phyloP scores from a whole-genome alignment of 352 stramenopile species.

The Stramenopiles sp. region DNA sequence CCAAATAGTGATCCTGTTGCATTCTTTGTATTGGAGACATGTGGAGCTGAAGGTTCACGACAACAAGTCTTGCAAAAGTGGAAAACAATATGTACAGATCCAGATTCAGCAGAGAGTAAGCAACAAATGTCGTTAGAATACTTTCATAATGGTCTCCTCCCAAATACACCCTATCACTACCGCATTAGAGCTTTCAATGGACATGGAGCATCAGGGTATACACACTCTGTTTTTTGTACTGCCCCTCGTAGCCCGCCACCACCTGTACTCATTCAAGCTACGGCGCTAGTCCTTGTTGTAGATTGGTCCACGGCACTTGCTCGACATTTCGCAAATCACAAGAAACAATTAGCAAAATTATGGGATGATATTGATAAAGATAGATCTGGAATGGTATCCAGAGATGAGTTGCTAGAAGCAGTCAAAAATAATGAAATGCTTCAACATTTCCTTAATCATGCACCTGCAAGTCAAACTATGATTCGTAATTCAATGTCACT shows the following conservation, averaged over 20 bases:
- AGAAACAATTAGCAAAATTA: too few relatives aligned
- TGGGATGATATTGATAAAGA: too few relatives aligned
- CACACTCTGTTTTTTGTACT: background rate
- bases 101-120: background rate
- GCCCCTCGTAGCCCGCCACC: background rate
- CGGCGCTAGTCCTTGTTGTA: too few relatives aligned
- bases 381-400: too few relatives aligned
- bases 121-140: background rate
- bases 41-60: slow-evolving; percentile 8
- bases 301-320: too few relatives aligned
- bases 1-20: background rate
- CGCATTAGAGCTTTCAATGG: slow-evolving; percentile 8
- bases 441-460: too few relatives aligned
- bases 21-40: slow-evolving; percentile 9
- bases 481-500: too few relatives aligned
- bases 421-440: too few relatives aligned
- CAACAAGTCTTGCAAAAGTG: slow-evolving; percentile 2
- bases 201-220: slow-evolving; percentile 1
- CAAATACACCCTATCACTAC: slow-evolving; percentile 5
- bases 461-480: too few relatives aligned
- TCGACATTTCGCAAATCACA: too few relatives aligned
- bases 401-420: too few relatives aligned
- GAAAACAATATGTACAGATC: background rate
- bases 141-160: background rate
- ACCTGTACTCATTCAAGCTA: background rate